Evolutionary conservation across 202 grass and related monocot species (phyloP), one percentile per base, ranked within the genome.

Genomic region (Carex sylvatica): DNA sequence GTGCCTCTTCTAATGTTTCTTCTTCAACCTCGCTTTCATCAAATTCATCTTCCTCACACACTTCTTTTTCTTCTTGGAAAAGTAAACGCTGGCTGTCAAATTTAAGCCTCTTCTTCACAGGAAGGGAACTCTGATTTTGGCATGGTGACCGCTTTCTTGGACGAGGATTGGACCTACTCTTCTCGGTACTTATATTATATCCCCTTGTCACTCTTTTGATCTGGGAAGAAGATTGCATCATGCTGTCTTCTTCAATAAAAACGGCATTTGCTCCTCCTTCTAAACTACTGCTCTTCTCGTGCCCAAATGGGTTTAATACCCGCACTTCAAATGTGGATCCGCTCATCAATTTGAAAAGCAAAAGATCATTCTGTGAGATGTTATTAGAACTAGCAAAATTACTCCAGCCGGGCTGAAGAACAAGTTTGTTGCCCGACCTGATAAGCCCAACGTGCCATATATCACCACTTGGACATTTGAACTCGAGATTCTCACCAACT

Each of bases 361-460:
- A 66, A 33, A 30, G 3, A 74, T 51, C 13, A 74, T 31, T 31
- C 26, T 18, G 60, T 63, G 62, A 76, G 40, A 91, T 20, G 9
- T 83, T 20, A 62, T 94, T 86, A 19, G 61, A 68, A 68, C 14
- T 11, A 26, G 47, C 85, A 69, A 93, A 93, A 9, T 52, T 6
- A 14, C 83, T 64, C 86, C 91, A 88, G 54, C 86, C 91, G 44
- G 19, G 14, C 12, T 58, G 19, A 40, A 88, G 78, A 15, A 56
- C 53, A 16, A 88, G 59, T 33, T 60, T 56, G 7, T 65, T 53
- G 8, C 51, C 15, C 52, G 51, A 52, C 59, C 61, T 80, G n/a
- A 51, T 68, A 13, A 87, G 66, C 3, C 82, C 33, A 16, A 68
- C 9, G 19, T 36, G 24, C 14, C 9, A 69, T 14, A 10, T 12